Evolutionary conservation across 495 filamentous ascomycete species (phyloP).

Genomic region (Penicillium ochrochloron): DNA sequence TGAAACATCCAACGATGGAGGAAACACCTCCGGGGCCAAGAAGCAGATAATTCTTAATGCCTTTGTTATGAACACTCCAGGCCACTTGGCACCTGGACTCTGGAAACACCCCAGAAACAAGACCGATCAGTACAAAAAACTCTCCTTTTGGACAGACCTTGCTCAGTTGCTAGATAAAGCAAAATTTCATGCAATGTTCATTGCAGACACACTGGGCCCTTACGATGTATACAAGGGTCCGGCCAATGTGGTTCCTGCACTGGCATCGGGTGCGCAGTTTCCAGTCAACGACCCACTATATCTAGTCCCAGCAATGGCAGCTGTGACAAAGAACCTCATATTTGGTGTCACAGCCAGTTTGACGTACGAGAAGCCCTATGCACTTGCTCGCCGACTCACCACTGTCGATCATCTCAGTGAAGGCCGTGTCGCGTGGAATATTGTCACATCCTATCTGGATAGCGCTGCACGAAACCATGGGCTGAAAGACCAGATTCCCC

Average conservation of each 20-base stretch:
- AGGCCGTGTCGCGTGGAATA: neutral
- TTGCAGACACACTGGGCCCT: slow-evolving; percentile 52
- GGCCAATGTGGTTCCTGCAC: slow-evolving; percentile 31
- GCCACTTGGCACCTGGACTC: slow-evolving; percentile 60
- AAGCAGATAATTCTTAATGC: slow-evolving; percentile 63
- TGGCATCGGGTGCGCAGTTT: slow-evolving; percentile 38
- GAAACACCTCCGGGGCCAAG: slow-evolving; percentile 24
- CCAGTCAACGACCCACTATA: slow-evolving; percentile 51
- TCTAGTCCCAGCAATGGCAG: slow-evolving; percentile 58
- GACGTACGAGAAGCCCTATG: slow-evolving; percentile 65
- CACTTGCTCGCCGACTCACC: slow-evolving; percentile 59
- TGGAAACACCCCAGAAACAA: slow-evolving; percentile 60
- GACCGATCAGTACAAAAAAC: slow-evolving; percentile 55
- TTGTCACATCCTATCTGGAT: neutral
- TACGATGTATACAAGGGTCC: slow-evolving; percentile 44
- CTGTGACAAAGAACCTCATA: slow-evolving; percentile 57
- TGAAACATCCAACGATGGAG: neutral
- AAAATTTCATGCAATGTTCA: slow-evolving; percentile 66
- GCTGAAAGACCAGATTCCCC: slow-evolving; percentile 24
- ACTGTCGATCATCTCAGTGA: slow-evolving; percentile 62
- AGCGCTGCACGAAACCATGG: slow-evolving; percentile 1
- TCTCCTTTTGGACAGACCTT: slow-evolving; percentile 60
- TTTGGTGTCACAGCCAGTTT: slow-evolving; percentile 57
- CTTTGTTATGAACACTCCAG: slow-evolving; percentile 59
- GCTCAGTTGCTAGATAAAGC: slow-evolving; percentile 61